Base-by-base conservation (phyloP, 129 eudicot genomes). In the Flaveria brownii region DNA sequence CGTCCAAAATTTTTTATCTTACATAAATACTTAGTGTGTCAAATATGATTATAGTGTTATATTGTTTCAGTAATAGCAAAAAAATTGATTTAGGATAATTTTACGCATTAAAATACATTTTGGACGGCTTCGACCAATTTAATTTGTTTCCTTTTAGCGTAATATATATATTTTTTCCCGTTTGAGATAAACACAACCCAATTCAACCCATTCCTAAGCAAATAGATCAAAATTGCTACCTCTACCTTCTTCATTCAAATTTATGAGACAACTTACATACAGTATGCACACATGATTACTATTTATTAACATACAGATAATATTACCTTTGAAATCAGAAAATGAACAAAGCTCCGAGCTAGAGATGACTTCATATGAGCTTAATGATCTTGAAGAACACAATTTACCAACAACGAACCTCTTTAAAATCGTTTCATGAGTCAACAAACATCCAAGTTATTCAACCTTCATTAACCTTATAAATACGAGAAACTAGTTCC, bases 401-500 rank as follows among this genome's bases (percentile, higher is more conserved):
- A 30, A 30, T 63, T 46, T 0, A 30, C 15, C 68, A 54, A 6
- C 23, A 54, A 16, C 6, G 6, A 54, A 54, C 23, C 60, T 54
- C 60, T 54, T n/a, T 6, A 17, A 20, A 54, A 54, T 17, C 25
- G 23, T 54, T 11, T 54, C 62, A 63, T 11, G 22, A 30, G n/a
- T 62, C 68, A 62, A 28, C 10, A 62, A 62, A 23, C 68, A 28
- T 62, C 68, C 41, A 30, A 30, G 45, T 55, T 50, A 47, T 22
- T 81, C 77, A 81, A 71, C 79, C 54, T 25, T 68, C 78, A 67
- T 61, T 75, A 23, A 13, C 59, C 65, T 80, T 79, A 66, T 56
- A 51, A 36, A 87, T 36, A 66, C 30, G 74, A 11, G 87, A 83
- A 41, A 82, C 79, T 51, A 85, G 73, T 67, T 83, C 90, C 73